phyloP scores from a whole-genome alignment of 2,329 filamentous ascomycete genomes.

The Penicillium sp. region DNA sequence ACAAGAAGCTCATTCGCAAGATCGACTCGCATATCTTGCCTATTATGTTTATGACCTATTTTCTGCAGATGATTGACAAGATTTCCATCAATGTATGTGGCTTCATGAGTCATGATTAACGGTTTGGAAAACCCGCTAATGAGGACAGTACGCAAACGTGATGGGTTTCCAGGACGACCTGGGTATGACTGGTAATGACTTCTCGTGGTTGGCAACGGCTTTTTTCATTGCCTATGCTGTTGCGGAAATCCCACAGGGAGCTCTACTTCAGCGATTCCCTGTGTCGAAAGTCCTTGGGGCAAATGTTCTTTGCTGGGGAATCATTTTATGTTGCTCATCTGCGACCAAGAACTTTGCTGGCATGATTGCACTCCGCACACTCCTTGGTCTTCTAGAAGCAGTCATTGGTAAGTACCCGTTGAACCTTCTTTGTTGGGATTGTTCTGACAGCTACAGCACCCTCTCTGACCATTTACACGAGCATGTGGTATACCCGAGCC shows the following conservation, averaged over 20 bases:
- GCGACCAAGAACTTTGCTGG: conserved; percentile 54
- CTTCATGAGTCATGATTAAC: background rate
- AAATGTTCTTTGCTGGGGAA: conserved; percentile 61
- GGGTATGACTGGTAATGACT: conserved; percentile 59
- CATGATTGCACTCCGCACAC: conserved; percentile 54
- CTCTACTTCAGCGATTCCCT: conserved; percentile 61
- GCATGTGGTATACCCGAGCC: conserved; percentile 28
- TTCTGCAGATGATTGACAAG: conserved; percentile 66
- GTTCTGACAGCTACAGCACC: conserved; percentile 13
- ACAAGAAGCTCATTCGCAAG: conserved; percentile 53
- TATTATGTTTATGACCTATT: conserved; percentile 62
- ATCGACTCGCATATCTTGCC: conserved; percentile 62
- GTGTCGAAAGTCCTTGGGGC: conserved; percentile 61
- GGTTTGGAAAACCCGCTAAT: background rate
- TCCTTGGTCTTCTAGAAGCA: conserved; percentile 57
- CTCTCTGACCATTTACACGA: conserved; percentile 28
- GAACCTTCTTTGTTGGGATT: too few species aligned
- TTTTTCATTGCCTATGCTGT: conserved; percentile 63
- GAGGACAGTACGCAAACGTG: conserved; percentile 60
- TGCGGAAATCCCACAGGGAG: conserved; percentile 63
- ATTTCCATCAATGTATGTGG: conserved; percentile 58
- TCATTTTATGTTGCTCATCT: conserved; percentile 40
- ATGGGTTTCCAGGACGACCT: conserved; percentile 63
- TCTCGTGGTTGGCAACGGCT: conserved; percentile 61
- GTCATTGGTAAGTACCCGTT: conserved; percentile 21